Evolutionary conservation across 108 stramenopile genomes (phyloP), one percentile per base, ranked within the genome.

Genomic region (Nitzschia putrida): DNA sequence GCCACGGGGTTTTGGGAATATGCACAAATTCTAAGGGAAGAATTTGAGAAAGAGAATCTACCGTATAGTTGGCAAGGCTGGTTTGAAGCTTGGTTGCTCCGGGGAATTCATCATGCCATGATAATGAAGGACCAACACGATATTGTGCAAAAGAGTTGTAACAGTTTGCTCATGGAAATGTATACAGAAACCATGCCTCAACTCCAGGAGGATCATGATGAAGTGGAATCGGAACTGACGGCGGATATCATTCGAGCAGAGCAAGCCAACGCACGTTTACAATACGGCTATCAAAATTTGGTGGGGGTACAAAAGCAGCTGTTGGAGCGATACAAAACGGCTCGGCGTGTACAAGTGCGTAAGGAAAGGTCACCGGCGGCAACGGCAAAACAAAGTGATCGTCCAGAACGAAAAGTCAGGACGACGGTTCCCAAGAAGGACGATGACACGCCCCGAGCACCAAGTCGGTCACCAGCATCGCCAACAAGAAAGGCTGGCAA

Each of bases 21-120:
- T 59, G 21, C 24, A 38, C 34, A 37, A 13, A 59, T 59, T 21
- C 21, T 59, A 6, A 25, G 58, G 12, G 37, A 59, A 40, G 16
- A 21, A 34, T 59, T 59, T 8, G 58, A 59, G n/a, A 49, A 59
- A 13, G 54, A 25, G 8, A 13, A 16, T 13, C 54, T 22, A 24
- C 20, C 16, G 3, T 25, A 25, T 8, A 59, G 58, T 26, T 59
- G 58, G 58, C 25, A 59, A 38, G 58, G 38, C 16, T 59, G 58
- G 58, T 59, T 25, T 59, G 58, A 59, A 8, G 58, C 24, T 12
- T 59, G 21, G 16, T 59, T 59, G 20, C 38, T 59, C 2, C 58
- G 58, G 3, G 58, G 38, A 3, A 37, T 59, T 40, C 58, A 59
- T 59, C 58, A 59, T 18, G 58, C 58, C 58, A 59, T 59, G 58